A percentile compares a stretch with the other conserved stretches of the same genome.
Conservation (phyloP, 345 rosid species). For the Eutrema japonicum region DNA sequence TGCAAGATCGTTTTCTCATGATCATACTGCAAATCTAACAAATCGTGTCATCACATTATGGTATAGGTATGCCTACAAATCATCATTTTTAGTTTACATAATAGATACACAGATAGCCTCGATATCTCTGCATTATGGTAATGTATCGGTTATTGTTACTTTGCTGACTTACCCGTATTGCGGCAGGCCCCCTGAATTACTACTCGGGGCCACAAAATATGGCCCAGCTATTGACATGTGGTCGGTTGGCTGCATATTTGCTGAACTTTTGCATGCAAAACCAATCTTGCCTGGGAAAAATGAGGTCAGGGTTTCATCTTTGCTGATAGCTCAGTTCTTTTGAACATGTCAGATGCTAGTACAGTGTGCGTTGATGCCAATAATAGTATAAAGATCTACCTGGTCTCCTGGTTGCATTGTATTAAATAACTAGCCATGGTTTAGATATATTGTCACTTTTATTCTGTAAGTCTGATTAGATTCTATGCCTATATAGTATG, state of each 20-base stretch:
- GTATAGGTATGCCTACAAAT: conserved; percentile 71
- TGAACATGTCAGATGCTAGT: conserved; percentile 7
- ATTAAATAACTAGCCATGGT: conserved; percentile 1
- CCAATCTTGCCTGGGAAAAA: conserved; percentile 93
- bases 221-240: conserved; percentile 99
- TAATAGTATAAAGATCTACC: conserved; percentile 20
- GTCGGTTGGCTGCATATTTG: conserved; percentile 98
- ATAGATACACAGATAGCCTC: conserved; percentile 2
- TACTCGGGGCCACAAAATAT: conserved; percentile 94
- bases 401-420: conserved; percentile 9
- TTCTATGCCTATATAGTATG: neutral
- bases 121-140: neutral
- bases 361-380: conserved; percentile 4
- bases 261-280: conserved; percentile 92
- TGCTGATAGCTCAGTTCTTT: conserved; percentile 14
- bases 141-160: conserved; percentile 17
- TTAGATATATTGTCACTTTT: conserved; percentile 14
- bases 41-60: conserved; percentile 97
- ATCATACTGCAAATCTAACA: conserved; percentile 83
- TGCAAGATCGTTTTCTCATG: conserved; percentile 85
- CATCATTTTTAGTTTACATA: neutral
- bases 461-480: conserved; percentile 2
- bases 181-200: conserved; percentile 91
- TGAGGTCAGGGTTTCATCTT: conserved; percentile 57
- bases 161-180: conserved; percentile 27